phyloP scores from a whole-genome alignment of 2,329 filamentous ascomycete genomes.

The Bipolaris zeicola region DNA sequence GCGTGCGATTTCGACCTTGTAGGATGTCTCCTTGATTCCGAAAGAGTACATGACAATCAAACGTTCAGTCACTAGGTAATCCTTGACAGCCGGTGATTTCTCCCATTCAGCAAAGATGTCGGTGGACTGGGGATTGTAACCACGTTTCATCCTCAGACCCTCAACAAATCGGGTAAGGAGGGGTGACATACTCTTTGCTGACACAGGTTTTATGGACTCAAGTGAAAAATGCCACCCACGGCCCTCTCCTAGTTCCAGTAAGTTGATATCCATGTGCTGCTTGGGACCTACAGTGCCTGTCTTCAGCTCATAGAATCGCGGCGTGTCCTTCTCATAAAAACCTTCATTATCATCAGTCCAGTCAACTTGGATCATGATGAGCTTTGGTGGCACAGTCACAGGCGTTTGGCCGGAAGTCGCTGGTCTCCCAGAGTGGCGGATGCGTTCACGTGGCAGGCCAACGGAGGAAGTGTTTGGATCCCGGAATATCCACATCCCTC shows the following conservation, averaged over 20 bases:
- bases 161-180: slow-evolving; percentile 32
- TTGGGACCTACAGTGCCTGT: slow-evolving; percentile 18
- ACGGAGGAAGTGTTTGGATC: slow-evolving; percentile 29
- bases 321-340: slow-evolving; percentile 34
- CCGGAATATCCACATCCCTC: slow-evolving; percentile 37
- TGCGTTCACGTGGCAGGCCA: neutral
- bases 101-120: slow-evolving; percentile 31
- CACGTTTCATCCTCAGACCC: slow-evolving; percentile 22
- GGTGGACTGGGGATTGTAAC: slow-evolving; percentile 17
- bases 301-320: slow-evolving; percentile 31
- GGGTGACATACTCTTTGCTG: slow-evolving; percentile 25
- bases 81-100: slow-evolving; percentile 20
- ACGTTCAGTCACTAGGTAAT: slow-evolving; percentile 17
- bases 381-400: neutral
- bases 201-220: slow-evolving; percentile 30
- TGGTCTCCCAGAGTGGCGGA: slow-evolving; percentile 20
- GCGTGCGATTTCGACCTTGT: slow-evolving; percentile 30
- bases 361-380: slow-evolving; percentile 37
- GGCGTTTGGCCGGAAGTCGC: slow-evolving; percentile 3
- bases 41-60: slow-evolving; percentile 42
- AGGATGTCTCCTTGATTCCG: slow-evolving; percentile 34
- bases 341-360: slow-evolving; percentile 42
- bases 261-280: slow-evolving; percentile 40
- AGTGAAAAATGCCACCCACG: slow-evolving; percentile 40
- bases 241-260: slow-evolving; percentile 40